Conservation (phyloP, 2,329 filamentous ascomycete species). For the Clarireedia hainanense region DNA sequence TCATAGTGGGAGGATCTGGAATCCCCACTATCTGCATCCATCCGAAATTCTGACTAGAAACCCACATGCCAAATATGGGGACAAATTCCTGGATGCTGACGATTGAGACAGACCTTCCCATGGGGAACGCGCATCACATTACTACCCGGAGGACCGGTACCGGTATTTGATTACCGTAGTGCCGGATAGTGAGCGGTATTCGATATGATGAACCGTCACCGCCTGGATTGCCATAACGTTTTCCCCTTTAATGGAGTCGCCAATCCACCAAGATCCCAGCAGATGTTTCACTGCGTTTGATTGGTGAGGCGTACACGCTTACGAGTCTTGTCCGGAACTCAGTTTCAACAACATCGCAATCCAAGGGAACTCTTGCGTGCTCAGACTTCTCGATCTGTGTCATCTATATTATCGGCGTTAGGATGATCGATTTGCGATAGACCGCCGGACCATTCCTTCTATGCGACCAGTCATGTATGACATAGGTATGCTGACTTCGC, state of each 20-base stretch:
- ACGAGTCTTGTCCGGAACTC: neutral
- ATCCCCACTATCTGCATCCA: no score
- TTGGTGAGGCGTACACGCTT: neutral
- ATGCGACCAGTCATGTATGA: neutral
- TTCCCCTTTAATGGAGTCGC: neutral
- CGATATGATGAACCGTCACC: neutral
- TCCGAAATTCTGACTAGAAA: no score
- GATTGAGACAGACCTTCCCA: no score
- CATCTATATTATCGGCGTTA: neutral
- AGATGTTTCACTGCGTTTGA: neutral
- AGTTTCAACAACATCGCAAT: neutral
- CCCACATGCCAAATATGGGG: no score
- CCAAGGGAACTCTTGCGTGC: conserved; percentile 1
- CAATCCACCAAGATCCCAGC: neutral
- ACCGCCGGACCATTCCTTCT: neutral
- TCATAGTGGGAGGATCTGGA: no score
- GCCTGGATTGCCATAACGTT: neutral
- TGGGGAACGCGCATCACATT: neutral
- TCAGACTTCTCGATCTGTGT: neutral
- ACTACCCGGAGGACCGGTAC: neutral
- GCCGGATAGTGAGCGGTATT: neutral
- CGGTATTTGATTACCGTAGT: neutral
- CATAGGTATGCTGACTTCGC: neutral
- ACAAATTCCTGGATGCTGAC: no score
- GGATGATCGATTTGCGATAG: neutral